Conservation (phyloP, 192 early-diverging fungal species). For the Backusella tarrabulga region DNA sequence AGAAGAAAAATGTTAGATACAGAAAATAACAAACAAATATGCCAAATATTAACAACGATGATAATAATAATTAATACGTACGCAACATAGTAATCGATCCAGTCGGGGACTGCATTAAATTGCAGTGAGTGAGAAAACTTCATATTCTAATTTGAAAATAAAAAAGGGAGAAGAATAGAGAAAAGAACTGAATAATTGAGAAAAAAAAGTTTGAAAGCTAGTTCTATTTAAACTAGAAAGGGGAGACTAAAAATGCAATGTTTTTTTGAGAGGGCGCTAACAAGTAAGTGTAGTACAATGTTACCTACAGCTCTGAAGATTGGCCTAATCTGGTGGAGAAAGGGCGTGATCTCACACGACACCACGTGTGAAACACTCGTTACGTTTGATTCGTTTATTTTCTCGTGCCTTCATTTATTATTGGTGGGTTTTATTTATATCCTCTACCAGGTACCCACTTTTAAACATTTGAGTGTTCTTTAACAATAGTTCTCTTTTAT, state of each 20-base stretch:
- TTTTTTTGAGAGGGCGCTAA: conserved; percentile 4
- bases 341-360: conserved; percentile 10
- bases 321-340: neutral
- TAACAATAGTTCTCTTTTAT: neutral
- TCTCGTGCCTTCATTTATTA: neutral
- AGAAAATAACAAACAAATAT: neutral
- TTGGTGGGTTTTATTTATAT: conserved; percentile 1
- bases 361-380: conserved; percentile 9
- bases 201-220: conserved; percentile 15
- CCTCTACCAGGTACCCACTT: neutral
- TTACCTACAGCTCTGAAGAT: neutral
- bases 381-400: neutral
- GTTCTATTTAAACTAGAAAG: conserved; percentile 11
- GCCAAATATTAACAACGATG: neutral
- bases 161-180: neutral
- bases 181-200: neutral
- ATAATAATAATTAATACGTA: conserved; percentile 45
- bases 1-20: neutral
- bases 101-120: conserved; percentile 88
- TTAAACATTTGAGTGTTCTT: neutral
- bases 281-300: neutral
- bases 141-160: conserved; percentile 47
- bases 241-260: neutral
- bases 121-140: conserved; percentile 93
- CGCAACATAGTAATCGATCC: conserved; percentile 78